A percentile compares a stretch with the other conserved stretches of the same genome.
phyloP scores from a whole-genome alignment of 495 filamentous ascomycete genomes.

The Penicillium dipodomyicola region DNA sequence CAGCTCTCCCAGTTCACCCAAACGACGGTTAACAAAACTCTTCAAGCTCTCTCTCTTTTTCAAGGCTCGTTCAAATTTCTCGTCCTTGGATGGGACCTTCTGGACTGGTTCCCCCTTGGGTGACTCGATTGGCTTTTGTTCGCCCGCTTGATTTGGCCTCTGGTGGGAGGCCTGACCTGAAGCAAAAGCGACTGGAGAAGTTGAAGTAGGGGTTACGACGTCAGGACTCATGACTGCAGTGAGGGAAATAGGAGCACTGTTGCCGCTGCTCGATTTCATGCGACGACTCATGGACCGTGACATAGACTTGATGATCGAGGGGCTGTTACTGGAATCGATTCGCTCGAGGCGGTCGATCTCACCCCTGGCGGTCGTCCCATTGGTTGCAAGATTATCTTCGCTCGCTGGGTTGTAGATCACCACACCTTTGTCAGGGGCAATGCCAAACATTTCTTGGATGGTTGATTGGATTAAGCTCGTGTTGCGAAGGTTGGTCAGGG shows the following conservation, averaged over 20 bases:
- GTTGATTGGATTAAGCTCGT: conserved; percentile 68
- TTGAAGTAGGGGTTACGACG: not conserved
- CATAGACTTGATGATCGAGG: conserved; percentile 33
- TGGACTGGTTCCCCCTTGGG: not conserved
- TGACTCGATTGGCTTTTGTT: not conserved
- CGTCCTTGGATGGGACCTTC: conserved; percentile 7
- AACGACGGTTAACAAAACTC: conserved; percentile 23
- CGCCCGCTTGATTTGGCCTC: not conserved
- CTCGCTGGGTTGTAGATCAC: conserved; percentile 65
- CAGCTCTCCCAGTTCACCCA: conserved; percentile 8
- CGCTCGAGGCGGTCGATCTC: conserved; percentile 62
- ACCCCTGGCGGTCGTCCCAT: conserved; percentile 65
- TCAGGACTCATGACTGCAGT: conserved; percentile 11
- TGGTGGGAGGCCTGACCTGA: not conserved
- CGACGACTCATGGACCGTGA: conserved; percentile 39
- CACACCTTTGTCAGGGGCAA: conserved; percentile 60
- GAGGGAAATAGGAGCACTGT: conserved; percentile 29
- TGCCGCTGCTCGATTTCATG: conserved; percentile 33
- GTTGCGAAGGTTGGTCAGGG: conserved; percentile 80
- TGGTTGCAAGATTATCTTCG: conserved; percentile 70
- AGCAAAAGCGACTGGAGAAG: conserved; percentile 14
- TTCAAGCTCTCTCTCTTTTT: conserved; percentile 21
- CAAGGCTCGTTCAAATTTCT: conserved; percentile 4
- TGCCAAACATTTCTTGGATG: conserved; percentile 65
- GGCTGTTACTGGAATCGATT: conserved; percentile 33